Evolutionary conservation across 345 rosid genomes (phyloP).

Genomic region (Melaleuca alternifolia): DNA sequence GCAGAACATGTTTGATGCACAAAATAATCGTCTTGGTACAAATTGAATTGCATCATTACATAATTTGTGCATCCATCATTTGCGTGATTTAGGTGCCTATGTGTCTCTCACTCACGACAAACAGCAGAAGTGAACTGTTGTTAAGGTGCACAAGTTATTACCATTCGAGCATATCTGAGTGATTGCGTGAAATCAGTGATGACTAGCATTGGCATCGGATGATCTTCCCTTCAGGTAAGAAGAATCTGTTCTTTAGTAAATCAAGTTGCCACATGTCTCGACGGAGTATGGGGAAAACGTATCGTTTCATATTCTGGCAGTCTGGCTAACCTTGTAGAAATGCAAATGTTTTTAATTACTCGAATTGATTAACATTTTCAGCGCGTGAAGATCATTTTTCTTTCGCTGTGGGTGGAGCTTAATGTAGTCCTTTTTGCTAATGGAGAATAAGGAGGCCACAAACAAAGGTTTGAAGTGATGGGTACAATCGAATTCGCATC

Average conservation of each 20-base stretch:
- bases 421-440: neutral
- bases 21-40: neutral
- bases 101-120: neutral
- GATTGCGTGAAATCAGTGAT: neutral
- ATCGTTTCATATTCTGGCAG: neutral
- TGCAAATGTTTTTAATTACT: neutral
- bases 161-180: neutral
- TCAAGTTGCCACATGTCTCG: no score
- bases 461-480: neutral
- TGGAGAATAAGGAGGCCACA: neutral
- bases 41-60: neutral
- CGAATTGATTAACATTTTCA: neutral
- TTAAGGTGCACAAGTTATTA: neutral
- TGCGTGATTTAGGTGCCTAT: neutral
- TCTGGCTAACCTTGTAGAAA: neutral
- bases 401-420: neutral
- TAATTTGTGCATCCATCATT: neutral
- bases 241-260: neutral
- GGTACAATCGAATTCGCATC: neutral
- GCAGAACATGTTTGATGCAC: neutral
- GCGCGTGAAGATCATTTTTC: neutral
- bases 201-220: neutral
- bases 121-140: neutral
- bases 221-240: neutral
- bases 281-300: no score